Base-by-base conservation (phyloP, 805 yeast species). In the Cyberlindnera xishuangbannaensis region DNA sequence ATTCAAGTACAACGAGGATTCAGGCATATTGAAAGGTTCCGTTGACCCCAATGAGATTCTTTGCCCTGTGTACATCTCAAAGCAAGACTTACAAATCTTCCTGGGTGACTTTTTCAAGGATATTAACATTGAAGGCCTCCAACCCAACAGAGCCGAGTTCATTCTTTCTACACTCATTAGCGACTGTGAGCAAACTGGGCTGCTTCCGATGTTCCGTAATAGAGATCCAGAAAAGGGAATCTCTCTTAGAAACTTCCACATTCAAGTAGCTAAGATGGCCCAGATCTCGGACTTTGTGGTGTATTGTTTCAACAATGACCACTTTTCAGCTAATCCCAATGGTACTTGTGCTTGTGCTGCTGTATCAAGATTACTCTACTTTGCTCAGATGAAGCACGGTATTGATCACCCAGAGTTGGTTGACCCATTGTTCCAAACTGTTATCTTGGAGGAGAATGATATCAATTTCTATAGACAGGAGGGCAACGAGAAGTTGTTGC, bases 221-320 rank as follows among this genome's bases (percentile, higher is more conserved):
- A 53, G 78, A 47, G 88, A 82, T 45, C 90, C 87, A 12, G 73
- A 67, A 36, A 64, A 70, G 27, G 92, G 95, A 4, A 77, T 84
- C 6, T 75, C 85, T 4, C 67, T 87, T 34, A 69, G 97, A 42
- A 84, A 88, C 51, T 88, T 87, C 56, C 86, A 83, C 51, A 75
- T 83, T 36, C 97, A 90, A 58, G 82, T 78, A 14, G 71, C 86
- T n/a, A 87, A 86, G 51, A 62, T 80, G 40, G 82, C 92, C 21
- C 65, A 75, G 18, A 65, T 86, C 8, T 69, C 92, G 0, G 94
- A 84, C 50, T 72, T 86, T 31, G 62, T 85, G 6, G 73, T 88
- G n/a, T 90, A 87, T 54, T 73, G 86, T 42, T 66, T 76, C 40
- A 65, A 71, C 39, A 56, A 59, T 3, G 60, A 58, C 31, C 67